Evolutionary conservation across 2,329 filamentous ascomycete genomes (phyloP).

Genomic region (Botryotinia convoluta): DNA sequence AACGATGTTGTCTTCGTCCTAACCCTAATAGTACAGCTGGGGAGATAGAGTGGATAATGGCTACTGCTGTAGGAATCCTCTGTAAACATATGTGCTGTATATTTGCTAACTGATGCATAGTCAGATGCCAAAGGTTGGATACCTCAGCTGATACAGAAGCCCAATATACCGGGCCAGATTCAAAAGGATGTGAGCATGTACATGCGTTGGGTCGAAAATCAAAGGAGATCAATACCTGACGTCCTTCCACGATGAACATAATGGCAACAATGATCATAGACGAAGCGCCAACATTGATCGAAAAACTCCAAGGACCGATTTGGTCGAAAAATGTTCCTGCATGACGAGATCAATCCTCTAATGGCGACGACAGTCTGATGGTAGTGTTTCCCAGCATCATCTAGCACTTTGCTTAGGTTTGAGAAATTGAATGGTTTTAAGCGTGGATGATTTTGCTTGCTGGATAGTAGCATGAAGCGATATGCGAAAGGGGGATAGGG

Average conservation of each 20-base stretch:
- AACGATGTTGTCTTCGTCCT: conserved; percentile 48
- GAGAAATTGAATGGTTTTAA: conserved; percentile 9
- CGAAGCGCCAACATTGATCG: background rate
- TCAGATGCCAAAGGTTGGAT: conserved; percentile 63
- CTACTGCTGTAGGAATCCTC: conserved; percentile 54
- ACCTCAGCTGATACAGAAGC: conserved; percentile 64
- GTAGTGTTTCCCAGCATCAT: background rate
- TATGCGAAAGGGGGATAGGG: background rate
- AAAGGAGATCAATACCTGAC: conserved; percentile 22
- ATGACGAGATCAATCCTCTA: background rate
- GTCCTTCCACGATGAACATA: background rate
- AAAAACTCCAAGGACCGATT: background rate
- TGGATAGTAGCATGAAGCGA: conserved; percentile 4
- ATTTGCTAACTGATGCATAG: conserved; percentile 2
- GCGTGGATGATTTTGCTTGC: background rate
- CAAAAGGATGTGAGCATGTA: conserved; percentile 72
- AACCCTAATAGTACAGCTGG: conserved; percentile 27
- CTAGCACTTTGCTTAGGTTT: background rate
- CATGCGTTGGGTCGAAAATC: conserved; percentile 54
- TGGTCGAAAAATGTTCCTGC: background rate
- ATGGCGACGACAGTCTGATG: background rate
- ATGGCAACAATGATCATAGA: background rate
- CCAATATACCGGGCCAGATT: conserved; percentile 59
- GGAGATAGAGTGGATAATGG: conserved; percentile 73
- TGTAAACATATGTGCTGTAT: background rate